These are phyloP conservation scores for Phytopythium vexans DNA, from an alignment of 352 stramenopile species.

Conservation along the genomic window DNA sequence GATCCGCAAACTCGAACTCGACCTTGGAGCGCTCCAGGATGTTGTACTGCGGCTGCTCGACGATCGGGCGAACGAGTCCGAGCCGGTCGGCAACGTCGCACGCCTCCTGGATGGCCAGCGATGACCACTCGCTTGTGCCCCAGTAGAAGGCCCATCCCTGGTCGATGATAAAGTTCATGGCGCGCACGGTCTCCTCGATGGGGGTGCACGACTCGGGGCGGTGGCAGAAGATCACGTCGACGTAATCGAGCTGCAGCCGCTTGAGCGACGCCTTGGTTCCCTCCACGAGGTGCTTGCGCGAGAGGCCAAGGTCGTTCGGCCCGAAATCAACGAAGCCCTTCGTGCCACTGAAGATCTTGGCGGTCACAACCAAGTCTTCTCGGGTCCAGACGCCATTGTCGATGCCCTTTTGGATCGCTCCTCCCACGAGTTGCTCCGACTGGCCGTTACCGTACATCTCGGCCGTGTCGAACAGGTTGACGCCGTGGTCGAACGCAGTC, in stretches of 20 bases:
- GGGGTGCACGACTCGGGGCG: slow-evolving; percentile 19
- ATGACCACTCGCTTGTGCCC: slow-evolving; percentile 2
- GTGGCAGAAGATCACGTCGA: slow-evolving; percentile 29
- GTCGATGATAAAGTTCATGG: too few relatives aligned
- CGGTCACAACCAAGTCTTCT: slow-evolving; percentile 11
- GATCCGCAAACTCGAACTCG: slow-evolving; percentile 36
- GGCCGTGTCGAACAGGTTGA: too few relatives aligned
- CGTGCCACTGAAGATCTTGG: slow-evolving; percentile 24
- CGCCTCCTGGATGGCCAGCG: slow-evolving; percentile 38
- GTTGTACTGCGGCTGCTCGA: slow-evolving; percentile 62
- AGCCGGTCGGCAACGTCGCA: slow-evolving; percentile 19
- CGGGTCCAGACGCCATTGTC: slow-evolving; percentile 17
- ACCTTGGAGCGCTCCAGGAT: slow-evolving; percentile 52
- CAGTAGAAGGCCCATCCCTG: too few relatives aligned
- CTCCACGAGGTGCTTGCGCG: slow-evolving; percentile 7
- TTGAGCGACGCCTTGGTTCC: slow-evolving; percentile 16
- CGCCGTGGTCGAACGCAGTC: too few relatives aligned
- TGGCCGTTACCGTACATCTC: too few relatives aligned
- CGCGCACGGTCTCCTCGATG: slow-evolving; percentile 3
- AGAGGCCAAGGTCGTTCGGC: slow-evolving; percentile 4
- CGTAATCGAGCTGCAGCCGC: slow-evolving; percentile 17
- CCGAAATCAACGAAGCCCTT: slow-evolving; percentile 1
- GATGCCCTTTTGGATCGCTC: slow-evolving; percentile 26
- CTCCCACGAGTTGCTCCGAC: slow-evolving; percentile 14
- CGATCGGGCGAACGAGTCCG: slow-evolving; percentile 15